These are phyloP conservation scores for Trichomonascus vanleenenianus DNA, from an alignment of 805 yeast genomes.

Conservation along the genomic window DNA sequence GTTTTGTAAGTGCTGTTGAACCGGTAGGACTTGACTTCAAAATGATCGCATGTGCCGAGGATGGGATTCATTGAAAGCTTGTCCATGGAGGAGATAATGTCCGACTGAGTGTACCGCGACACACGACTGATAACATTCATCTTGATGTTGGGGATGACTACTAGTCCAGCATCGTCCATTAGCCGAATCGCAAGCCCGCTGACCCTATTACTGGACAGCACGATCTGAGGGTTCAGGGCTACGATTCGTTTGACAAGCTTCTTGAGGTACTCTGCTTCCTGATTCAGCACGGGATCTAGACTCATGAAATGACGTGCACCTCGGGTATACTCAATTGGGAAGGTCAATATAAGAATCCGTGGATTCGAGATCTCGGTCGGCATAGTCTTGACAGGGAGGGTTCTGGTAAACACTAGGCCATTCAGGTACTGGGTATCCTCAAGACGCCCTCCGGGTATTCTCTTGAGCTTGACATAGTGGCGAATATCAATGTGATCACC, in stretches of 20 bases:
- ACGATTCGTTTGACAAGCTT: conserved; percentile 73
- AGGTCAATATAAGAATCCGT: conserved; percentile 70
- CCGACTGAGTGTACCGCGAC: conserved; percentile 73
- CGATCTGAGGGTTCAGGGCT: conserved; percentile 68
- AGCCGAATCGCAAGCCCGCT: conserved; percentile 74
- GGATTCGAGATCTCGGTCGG: conserved; percentile 56
- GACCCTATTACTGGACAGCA: conserved; percentile 70
- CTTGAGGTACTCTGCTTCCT: conserved; percentile 76
- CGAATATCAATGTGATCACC: conserved; percentile 78
- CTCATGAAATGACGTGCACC: conserved; percentile 67
- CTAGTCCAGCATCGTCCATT: conserved; percentile 64
- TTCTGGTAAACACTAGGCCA: conserved; percentile 81
- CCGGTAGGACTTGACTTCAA: conserved; percentile 63
- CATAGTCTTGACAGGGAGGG: conserved; percentile 76
- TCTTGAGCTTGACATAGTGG: conserved; percentile 82
- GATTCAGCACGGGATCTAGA: conserved; percentile 74
- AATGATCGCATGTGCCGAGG: conserved; percentile 65
- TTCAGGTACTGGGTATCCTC: conserved; percentile 54
- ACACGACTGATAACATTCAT: conserved; percentile 74
- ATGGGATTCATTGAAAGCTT: conserved; percentile 64
- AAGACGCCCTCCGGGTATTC: conserved; percentile 68
- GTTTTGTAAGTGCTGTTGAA: conserved; percentile 49
- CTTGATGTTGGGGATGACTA: conserved; percentile 76
- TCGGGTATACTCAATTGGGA: conserved; percentile 79
- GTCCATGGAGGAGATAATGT: conserved; percentile 79